Evolutionary conservation across 2,329 filamentous ascomycete genomes (phyloP).

Genomic region (Curvularia spicifera): DNA sequence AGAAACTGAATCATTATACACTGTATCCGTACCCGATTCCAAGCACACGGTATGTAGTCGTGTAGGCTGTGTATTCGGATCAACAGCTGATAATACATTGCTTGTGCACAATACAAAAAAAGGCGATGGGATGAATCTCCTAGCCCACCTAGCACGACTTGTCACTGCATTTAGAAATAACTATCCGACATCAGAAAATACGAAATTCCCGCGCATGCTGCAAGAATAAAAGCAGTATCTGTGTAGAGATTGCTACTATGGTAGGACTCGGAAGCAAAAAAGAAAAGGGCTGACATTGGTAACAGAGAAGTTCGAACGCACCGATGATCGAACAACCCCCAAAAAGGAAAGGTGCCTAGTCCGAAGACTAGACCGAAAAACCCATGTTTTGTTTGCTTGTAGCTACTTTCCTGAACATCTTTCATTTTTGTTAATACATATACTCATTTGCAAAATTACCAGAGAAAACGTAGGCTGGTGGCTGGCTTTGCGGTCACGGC

Average conservation of each 20-base stretch:
- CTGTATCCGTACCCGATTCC: background rate
- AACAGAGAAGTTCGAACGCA: background rate
- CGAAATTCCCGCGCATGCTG: background rate
- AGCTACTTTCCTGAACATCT: background rate
- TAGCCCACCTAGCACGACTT: background rate
- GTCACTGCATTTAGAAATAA: background rate
- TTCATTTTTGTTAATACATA: background rate
- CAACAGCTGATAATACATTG: background rate
- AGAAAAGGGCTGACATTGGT: background rate
- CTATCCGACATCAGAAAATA: too few relatives aligned
- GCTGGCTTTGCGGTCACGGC: background rate
- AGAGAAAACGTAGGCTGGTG: too few relatives aligned
- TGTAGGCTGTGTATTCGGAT: background rate
- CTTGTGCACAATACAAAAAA: background rate
- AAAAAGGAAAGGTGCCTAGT: constrained; percentile 3
- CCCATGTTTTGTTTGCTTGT: background rate
- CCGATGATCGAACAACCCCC: too few relatives aligned
- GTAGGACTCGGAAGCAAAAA: background rate
- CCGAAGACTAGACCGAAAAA: background rate
- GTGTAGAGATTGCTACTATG: too few relatives aligned
- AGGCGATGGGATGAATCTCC: background rate
- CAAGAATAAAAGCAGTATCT: background rate
- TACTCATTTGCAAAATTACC: background rate
- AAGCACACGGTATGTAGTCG: background rate
- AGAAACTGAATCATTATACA: background rate